These are phyloP conservation scores for Eucalyptus coolabah DNA, from an alignment of 345 rosid species.

Conservation along the genomic window DNA sequence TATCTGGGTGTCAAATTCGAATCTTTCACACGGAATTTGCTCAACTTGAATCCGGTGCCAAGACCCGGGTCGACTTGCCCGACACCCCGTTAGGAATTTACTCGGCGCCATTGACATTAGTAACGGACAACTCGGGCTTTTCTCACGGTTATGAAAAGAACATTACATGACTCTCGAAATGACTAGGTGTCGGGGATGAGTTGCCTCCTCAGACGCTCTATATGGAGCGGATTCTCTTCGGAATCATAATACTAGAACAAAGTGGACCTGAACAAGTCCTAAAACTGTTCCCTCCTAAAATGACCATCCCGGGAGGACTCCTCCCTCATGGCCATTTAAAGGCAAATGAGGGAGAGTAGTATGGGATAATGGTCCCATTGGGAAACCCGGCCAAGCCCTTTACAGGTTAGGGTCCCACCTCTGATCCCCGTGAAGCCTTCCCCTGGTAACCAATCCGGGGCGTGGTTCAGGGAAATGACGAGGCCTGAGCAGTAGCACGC, in stretches of 20 bases:
- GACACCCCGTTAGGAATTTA: neutral
- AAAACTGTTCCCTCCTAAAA: too few relatives aligned
- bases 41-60: neutral
- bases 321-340: too few relatives aligned
- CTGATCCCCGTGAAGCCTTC: too few relatives aligned
- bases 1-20: neutral
- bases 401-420: too few relatives aligned
- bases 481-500: too few relatives aligned
- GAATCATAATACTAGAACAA: neutral
- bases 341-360: too few relatives aligned
- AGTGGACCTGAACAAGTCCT: too few relatives aligned
- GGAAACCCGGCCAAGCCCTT: too few relatives aligned
- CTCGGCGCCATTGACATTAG: neutral
- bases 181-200: neutral
- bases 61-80: neutral
- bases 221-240: neutral
- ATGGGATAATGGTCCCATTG: too few relatives aligned
- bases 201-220: neutral
- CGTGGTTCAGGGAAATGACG: too few relatives aligned
- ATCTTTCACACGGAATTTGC: neutral
- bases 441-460: too few relatives aligned
- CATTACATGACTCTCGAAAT: neutral
- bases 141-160: neutral
- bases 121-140: neutral
- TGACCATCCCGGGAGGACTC: too few relatives aligned